Evolutionary conservation across 2,329 filamentous ascomycete species (phyloP).

Genomic region (Ophiostoma montium): DNA sequence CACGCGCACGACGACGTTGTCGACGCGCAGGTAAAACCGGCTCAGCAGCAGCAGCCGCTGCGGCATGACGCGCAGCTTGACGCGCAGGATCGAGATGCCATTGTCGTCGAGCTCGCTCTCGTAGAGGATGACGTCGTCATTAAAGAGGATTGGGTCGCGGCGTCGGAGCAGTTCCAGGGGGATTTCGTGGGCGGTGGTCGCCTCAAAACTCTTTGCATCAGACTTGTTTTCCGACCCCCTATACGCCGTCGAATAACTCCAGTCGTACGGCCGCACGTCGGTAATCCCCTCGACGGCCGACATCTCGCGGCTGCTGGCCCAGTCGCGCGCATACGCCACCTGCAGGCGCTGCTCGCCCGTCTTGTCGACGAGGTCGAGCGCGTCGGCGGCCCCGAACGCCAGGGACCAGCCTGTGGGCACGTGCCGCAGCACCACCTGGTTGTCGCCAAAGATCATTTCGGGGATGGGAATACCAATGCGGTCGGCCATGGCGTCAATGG

Average conservation of each 20-base stretch:
- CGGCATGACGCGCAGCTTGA: slow-evolving; percentile 89
- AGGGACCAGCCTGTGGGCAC: slow-evolving; percentile 61
- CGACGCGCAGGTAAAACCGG: slow-evolving; percentile 83
- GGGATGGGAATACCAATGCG: slow-evolving; percentile 75
- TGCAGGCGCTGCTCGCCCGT: slow-evolving; percentile 82
- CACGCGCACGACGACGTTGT: slow-evolving; percentile 76
- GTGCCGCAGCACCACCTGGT: slow-evolving; percentile 65
- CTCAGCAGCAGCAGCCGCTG: slow-evolving; percentile 70
- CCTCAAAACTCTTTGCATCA: not conserved
- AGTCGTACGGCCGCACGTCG: slow-evolving; percentile 93
- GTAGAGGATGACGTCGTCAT: slow-evolving; percentile 90
- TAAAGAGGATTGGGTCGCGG: slow-evolving; percentile 89
- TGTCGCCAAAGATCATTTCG: slow-evolving; percentile 99
- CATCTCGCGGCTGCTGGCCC: slow-evolving; percentile 55
- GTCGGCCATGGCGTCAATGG: slow-evolving; percentile 73
- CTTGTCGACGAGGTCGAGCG: slow-evolving; percentile 85
- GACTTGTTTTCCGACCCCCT: slow-evolving; percentile 43
- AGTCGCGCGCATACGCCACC: slow-evolving; percentile 83
- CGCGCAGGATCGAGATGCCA: slow-evolving; percentile 77
- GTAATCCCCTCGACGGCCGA: slow-evolving; percentile 77
- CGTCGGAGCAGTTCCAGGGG: slow-evolving; percentile 76
- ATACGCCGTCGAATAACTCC: slow-evolving; percentile 91
- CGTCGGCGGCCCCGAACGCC: slow-evolving; percentile 72
- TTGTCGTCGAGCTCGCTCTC: slow-evolving; percentile 98
- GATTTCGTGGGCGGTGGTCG: slow-evolving; percentile 29